Base-by-base conservation (phyloP, 2,329 filamentous ascomycete species). In the Fusarium xyrophilum region DNA sequence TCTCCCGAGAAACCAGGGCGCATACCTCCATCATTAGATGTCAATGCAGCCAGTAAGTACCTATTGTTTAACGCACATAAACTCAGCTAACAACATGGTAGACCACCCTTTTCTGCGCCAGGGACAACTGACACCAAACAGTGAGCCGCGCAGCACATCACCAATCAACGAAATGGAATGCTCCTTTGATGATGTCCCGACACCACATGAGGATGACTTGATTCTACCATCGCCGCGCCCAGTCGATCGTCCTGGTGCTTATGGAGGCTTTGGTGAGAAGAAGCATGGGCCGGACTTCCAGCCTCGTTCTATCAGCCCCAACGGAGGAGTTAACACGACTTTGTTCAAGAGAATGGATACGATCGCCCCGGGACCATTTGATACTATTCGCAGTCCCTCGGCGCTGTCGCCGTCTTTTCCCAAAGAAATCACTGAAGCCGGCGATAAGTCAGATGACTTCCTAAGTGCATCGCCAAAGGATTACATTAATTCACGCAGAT, bases 341-440 rank as follows among this genome's bases (percentile, higher is more conserved):
- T 72, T 92, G 30, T 73, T 91, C 70, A 84, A 86, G 65, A 85
- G 88, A 53, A 87, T 92, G 83, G 86, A 91, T 69, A 84, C 81
- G 12, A 89, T 92, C 73, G 83, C 87, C 3, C 87, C 89, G 2
- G 89, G 88, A 0, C 89, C 90, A 0, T 91, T 92, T 71, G 87
- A 88, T 67, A 76, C 83, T 33, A 78, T 74, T 66, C 78, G 79
- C 68, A 79, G 78, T 39, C 73, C 77, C 32, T 74, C 78, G 6
- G 60, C 68, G 28, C 70, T 69, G n/a, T 73, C 75, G 17, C 80
- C 81, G 42, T 74, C 77, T 2, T 79, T 79, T 33, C 72, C 78
- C 13, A 69, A 38, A 40, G 67, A 69, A 40, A 55, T 69, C 23
- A 56, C 48, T 19, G 67, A 63, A 32, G 53, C 36, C 23, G 40